Evolutionary conservation across 2,329 filamentous ascomycete species (phyloP), one percentile per base, ranked within the genome.

Genomic region (Paraconiothyrium brasiliense): DNA sequence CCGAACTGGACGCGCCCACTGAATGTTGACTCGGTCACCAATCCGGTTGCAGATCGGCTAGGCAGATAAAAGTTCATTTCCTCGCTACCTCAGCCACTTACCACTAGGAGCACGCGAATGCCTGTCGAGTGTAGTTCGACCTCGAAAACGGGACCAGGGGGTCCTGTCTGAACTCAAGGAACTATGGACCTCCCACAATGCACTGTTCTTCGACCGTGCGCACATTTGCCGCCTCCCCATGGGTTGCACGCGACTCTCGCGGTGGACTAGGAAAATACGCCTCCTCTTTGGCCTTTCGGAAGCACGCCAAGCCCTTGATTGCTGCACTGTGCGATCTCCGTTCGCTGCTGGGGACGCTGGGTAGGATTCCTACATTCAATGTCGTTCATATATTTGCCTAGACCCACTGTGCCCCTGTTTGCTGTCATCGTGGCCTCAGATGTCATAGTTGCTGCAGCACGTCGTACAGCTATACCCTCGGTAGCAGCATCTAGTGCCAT

Each of bases 171-270:
- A 55, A 43, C 57, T 66, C 39, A 41, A 16, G 13, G 37, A n/a
- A 39, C 37, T 39, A 68, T 62, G 67, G 68, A 47, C 55, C 58
- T 60, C 57, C 63, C 67, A 71, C 71, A 64, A 57, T 54, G 30
- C 51, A 59, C 58, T 65, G 48, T 61, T 64, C 54, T 66, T 69
- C 69, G 68, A 58, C 67, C 48, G 50, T 55, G 51, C 64, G 58
- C 57, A 49, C 64, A 59, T 48, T 62, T 62, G 59, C 57, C 57
- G 54, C 52, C 58, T 56, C 51, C 44, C 56, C 59, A 61, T 54
- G 59, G 67, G 67, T 67, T 68, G 65, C 71, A 71, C 69, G 75
- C 75, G 75, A 73, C 69, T 74, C 63, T 67, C 71, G 75, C 75
- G 75, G 73, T 67, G 67, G 74, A 69, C 73, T 76, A 76, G 70